A percentile compares a stretch with the other conserved stretches of the same genome.
Evolutionary conservation across 2,329 filamentous ascomycete species (phyloP).

Genomic region (Hymenoscyphus occultus): DNA sequence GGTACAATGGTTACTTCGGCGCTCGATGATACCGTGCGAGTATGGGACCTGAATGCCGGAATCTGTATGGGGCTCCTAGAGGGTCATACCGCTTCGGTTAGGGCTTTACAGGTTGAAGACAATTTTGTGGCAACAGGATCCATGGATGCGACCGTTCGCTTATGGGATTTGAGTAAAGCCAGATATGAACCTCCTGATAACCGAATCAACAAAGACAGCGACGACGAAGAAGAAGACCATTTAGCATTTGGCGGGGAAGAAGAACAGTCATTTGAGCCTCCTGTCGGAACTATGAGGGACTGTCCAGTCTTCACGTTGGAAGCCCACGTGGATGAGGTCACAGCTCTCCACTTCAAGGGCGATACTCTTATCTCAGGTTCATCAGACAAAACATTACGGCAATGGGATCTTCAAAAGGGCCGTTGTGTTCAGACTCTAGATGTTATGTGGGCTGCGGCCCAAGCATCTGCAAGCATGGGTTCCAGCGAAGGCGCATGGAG

Average conservation of each 20-base stretch:
- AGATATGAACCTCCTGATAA: constrained; percentile 68
- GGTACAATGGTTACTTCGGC: constrained; percentile 91
- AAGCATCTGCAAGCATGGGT: constrained; percentile 70
- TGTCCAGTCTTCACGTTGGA: constrained; percentile 86
- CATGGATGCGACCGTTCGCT: constrained; percentile 86
- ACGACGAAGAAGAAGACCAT: constrained; percentile 60
- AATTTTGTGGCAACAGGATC: constrained; percentile 94
- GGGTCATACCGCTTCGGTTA: constrained; percentile 90
- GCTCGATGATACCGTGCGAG: constrained; percentile 87
- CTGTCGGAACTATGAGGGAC: constrained; percentile 79
- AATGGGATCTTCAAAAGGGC: constrained; percentile 98
- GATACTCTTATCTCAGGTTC: constrained; percentile 93
- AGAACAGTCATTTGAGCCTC: constrained; percentile 65
- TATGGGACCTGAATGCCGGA: constrained; percentile 95
- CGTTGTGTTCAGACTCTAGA: constrained; percentile 96
- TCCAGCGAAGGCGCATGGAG: constrained; percentile 67
- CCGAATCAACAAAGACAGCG: constrained; percentile 52
- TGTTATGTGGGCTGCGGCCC: constrained; percentile 95
- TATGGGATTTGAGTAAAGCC: constrained; percentile 92
- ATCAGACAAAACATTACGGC: constrained; percentile 92
- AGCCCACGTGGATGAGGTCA: constrained; percentile 91
- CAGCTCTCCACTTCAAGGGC: constrained; percentile 84
- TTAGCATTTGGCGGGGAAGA: constrained; percentile 71
- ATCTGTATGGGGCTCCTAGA: constrained; percentile 89
- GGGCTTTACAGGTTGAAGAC: constrained; percentile 89